A percentile compares a stretch with the other conserved stretches of the same genome.
These are phyloP conservation scores for Pezicula radicicola DNA, from an alignment of 2,329 filamentous ascomycete genomes.

Conservation along the genomic window DNA sequence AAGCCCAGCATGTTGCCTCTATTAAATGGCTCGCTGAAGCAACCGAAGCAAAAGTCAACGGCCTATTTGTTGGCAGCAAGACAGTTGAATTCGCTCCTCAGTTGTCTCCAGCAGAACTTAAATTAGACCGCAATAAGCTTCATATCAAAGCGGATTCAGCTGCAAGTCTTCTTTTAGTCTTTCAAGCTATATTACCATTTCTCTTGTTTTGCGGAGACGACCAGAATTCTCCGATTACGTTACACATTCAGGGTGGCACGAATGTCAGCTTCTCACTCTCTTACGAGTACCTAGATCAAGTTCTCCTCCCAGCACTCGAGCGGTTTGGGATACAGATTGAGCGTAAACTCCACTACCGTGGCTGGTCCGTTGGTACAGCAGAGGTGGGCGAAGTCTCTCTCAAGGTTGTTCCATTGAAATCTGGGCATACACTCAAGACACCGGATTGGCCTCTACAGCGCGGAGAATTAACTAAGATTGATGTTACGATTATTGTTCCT, in stretches of 20 bases:
- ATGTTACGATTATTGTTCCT: slow-evolving; percentile 51
- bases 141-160: slow-evolving; percentile 48
- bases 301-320: slow-evolving; percentile 53
- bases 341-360: slow-evolving; percentile 40
- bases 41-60: slow-evolving; percentile 47
- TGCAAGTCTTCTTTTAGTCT: slow-evolving; percentile 53
- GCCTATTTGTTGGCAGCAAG: slow-evolving; percentile 47
- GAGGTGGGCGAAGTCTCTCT: slow-evolving; percentile 37
- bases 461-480: slow-evolving; percentile 40
- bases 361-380: slow-evolving; percentile 39
- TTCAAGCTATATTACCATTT: slow-evolving; percentile 59
- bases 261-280: slow-evolving; percentile 55
- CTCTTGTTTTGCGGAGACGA: slow-evolving; percentile 51
- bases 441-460: slow-evolving; percentile 22
- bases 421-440: slow-evolving; percentile 35
- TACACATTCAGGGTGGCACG: slow-evolving; percentile 56
- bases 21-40: slow-evolving; percentile 51
- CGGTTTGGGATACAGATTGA: slow-evolving; percentile 48
- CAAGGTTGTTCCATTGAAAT: slow-evolving; percentile 36
- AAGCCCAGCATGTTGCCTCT: slow-evolving; percentile 56
- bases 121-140: slow-evolving; percentile 36
- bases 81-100: slow-evolving; percentile 27
- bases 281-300: slow-evolving; percentile 62
- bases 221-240: slow-evolving; percentile 38
- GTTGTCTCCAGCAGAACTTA: slow-evolving; percentile 27